Conservation (phyloP, 1,139 yeast species). For the Chernovozyma aurita region DNA sequence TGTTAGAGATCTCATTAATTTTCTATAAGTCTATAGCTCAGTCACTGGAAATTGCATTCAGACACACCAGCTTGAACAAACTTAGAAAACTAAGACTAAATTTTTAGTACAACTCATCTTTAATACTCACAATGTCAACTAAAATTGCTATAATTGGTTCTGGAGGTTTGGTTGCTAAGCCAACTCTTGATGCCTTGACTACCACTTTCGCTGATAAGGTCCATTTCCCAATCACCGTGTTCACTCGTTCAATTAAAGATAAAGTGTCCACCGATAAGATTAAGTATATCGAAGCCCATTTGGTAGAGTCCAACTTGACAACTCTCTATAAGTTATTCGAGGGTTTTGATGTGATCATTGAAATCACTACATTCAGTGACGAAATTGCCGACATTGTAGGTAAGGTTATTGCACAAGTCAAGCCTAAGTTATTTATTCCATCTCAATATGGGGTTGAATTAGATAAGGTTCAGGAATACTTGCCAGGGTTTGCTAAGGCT, state of each 20-base stretch:
- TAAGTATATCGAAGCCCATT: constrained; percentile 33
- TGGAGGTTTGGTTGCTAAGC: constrained; percentile 49
- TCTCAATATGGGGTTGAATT: constrained; percentile 57
- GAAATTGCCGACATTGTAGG: constrained; percentile 21
- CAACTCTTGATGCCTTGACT: constrained; percentile 42
- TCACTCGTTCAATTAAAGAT: constrained; percentile 42
- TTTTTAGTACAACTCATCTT: no score
- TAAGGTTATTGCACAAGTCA: constrained; percentile 32
- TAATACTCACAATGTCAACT: constrained; percentile 8
- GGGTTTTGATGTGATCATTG: constrained; percentile 50
- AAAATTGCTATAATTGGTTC: constrained; percentile 50
- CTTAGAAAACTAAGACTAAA: no score
- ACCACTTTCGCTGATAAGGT: constrained; percentile 40
- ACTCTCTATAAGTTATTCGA: constrained; percentile 29
- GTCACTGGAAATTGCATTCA: no score
- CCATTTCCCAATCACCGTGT: constrained; percentile 45
- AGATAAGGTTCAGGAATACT: constrained; percentile 15
- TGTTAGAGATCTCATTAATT: no score
- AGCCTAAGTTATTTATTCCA: constrained; percentile 54
- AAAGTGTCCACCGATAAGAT: constrained; percentile 32
- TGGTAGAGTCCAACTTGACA: constrained; percentile 19
- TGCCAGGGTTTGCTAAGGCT: constrained; percentile 30
- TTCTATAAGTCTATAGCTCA: no score
- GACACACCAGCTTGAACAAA: no score
- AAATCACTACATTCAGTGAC: constrained; percentile 31